These are phyloP conservation scores for Dioscorea alata DNA, from an alignment of 106 monocot species.

Conservation along the genomic window DNA sequence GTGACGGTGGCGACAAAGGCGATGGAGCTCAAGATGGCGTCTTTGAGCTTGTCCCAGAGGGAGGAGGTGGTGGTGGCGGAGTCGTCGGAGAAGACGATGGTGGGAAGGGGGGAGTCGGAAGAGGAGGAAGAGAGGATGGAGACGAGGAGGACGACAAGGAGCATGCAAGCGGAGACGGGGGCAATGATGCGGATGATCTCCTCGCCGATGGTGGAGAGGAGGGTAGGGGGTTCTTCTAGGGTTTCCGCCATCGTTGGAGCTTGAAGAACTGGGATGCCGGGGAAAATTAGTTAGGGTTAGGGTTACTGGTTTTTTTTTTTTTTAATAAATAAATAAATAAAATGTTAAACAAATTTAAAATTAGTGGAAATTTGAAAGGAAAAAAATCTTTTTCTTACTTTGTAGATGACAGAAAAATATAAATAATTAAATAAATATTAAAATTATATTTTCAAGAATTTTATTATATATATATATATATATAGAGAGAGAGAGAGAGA, in stretches of 20 bases:
- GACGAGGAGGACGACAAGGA: slow-evolving; percentile 88
- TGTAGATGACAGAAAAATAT: no score
- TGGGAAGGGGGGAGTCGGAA: slow-evolving; percentile 1
- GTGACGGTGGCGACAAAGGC: slow-evolving; percentile 49
- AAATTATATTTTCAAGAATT: no score
- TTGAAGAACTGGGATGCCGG: background rate
- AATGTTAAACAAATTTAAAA: background rate
- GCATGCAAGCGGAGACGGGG: slow-evolving; percentile 84
- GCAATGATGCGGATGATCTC: slow-evolving; percentile 67
- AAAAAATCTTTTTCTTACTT: no score
- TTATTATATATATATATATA: no score
- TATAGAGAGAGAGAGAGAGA: no score
- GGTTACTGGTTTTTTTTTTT: background rate
- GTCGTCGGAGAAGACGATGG: slow-evolving; percentile 21
- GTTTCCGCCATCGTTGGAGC: slow-evolving; percentile 4
- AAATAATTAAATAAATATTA: no score
- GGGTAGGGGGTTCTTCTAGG: slow-evolving; percentile 1
- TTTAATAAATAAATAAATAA: no score
- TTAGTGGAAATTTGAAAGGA: background rate
- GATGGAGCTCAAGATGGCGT: slow-evolving; percentile 48
- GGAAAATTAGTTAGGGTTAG: background rate
- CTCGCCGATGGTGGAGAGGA: slow-evolving; percentile 63
- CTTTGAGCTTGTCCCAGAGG: slow-evolving; percentile 40
- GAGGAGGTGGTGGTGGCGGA: slow-evolving; percentile 18
- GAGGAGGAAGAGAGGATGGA: slow-evolving; percentile 28